Conservation (phyloP, 345 rosid species). For the Populus nigra region DNA sequence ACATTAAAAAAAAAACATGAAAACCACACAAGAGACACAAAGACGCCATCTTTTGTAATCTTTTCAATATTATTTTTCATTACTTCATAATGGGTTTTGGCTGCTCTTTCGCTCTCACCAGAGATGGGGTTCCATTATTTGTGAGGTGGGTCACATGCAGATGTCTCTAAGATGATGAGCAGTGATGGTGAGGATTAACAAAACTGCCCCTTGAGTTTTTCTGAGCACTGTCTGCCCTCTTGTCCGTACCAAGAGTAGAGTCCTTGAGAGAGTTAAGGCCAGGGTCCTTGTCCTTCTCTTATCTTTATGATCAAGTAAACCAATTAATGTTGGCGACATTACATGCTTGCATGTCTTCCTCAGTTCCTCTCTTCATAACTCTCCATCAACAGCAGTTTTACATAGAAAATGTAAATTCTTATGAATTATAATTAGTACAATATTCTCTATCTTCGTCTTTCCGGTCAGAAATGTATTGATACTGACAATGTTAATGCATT, state of each 20-base stretch:
- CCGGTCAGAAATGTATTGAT: too few relatives aligned
- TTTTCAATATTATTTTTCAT: background rate
- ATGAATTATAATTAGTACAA: background rate
- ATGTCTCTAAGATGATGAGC: constrained; percentile 36
- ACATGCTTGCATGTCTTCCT: background rate
- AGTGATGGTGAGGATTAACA: background rate
- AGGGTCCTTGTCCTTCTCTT: background rate
- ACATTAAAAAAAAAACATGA: background rate
- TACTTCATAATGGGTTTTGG: background rate
- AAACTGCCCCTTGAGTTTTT: background rate
- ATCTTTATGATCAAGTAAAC: background rate
- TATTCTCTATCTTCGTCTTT: too few relatives aligned
- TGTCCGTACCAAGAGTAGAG: constrained; percentile 10
- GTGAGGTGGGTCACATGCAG: constrained; percentile 55
- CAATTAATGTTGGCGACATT: background rate
- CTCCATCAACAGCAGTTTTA: background rate
- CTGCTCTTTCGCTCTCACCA: too few relatives aligned
- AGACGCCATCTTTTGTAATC: background rate
- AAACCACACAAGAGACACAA: background rate
- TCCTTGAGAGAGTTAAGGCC: background rate
- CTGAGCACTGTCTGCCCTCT: constrained; percentile 5
- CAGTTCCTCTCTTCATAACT: background rate
- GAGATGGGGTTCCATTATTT: constrained; percentile 30
- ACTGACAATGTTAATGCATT: too few relatives aligned
- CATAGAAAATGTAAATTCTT: background rate